These are phyloP conservation scores for Lachnellula occidentalis DNA, from an alignment of 2,329 filamentous ascomycete genomes.

Conservation along the genomic window DNA sequence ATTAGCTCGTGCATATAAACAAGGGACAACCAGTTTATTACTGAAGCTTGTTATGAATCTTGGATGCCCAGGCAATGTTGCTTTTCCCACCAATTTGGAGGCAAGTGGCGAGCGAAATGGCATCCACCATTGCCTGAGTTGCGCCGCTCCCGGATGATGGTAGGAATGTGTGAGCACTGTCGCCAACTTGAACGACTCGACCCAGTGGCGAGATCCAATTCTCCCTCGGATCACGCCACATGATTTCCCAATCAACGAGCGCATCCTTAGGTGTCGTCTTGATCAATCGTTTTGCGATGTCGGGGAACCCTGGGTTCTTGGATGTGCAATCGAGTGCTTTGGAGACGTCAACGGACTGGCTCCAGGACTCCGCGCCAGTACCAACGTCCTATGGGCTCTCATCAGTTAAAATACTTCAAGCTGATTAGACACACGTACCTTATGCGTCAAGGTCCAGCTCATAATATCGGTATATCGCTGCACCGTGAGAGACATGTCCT, in stretches of 20 bases:
- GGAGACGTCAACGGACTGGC: neutral
- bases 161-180: constrained; percentile 34
- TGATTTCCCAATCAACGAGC: constrained; percentile 20
- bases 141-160: constrained; percentile 33
- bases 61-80: neutral
- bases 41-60: constrained; percentile 2
- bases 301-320: neutral
- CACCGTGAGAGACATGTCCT: neutral
- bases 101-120: constrained; percentile 29
- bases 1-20: neutral
- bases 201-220: constrained; percentile 27
- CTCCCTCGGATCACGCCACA: constrained; percentile 19
- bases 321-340: neutral
- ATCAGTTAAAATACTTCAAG: neutral
- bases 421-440: neutral
- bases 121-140: constrained; percentile 34
- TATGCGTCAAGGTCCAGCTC: neutral
- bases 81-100: constrained; percentile 13
- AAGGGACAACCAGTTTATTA: neutral
- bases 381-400: neutral
- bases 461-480: neutral
- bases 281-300: neutral
- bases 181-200: constrained; percentile 32
- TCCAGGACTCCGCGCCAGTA: neutral
- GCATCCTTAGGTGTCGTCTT: neutral